Percentiles rank a stretch among this genome's conserved stretches.
Conservation (phyloP, 345 rosid species). For the Eucalyptus decipiens region DNA sequence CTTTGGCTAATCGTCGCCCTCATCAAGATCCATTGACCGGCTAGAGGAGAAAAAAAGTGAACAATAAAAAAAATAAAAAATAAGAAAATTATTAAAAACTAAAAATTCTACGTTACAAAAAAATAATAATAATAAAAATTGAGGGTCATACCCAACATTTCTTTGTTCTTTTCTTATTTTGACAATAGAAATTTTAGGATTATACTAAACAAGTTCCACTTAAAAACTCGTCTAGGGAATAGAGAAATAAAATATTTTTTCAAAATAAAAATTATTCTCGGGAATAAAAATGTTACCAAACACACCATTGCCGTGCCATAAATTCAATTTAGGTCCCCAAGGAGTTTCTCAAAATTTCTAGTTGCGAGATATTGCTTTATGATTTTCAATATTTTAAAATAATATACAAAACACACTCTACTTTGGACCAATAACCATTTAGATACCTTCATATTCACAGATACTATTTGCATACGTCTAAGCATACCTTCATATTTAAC, state of each 20-base stretch:
- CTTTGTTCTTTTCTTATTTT: accelerated
- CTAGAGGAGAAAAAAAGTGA: too few species aligned
- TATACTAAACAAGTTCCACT: accelerated
- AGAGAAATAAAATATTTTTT: accelerated
- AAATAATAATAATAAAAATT: accelerated
- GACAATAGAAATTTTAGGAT: too few species aligned
- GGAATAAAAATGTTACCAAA: accelerated
- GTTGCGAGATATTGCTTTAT: accelerated
- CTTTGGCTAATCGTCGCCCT: accelerated
- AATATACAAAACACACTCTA: too few species aligned
- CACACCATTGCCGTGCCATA: accelerated
- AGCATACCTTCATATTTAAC: not conserved
- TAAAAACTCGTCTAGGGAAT: accelerated
- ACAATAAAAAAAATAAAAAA: too few species aligned
- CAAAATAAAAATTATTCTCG: accelerated
- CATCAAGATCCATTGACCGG: accelerated
- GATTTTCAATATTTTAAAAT: not conserved
- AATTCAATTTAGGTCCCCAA: too few species aligned
- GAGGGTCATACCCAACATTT: accelerated
- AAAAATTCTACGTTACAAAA: accelerated
- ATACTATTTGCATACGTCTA: too few species aligned
- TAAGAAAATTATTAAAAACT: too few species aligned
- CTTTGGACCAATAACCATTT: too few species aligned
- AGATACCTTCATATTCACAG: too few species aligned
- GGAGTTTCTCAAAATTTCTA: too few species aligned